A percentile compares a stretch with the other conserved stretches of the same genome.
phyloP scores from a whole-genome alignment of 768 basidiomycete species.

The Naganishia onofrii region DNA sequence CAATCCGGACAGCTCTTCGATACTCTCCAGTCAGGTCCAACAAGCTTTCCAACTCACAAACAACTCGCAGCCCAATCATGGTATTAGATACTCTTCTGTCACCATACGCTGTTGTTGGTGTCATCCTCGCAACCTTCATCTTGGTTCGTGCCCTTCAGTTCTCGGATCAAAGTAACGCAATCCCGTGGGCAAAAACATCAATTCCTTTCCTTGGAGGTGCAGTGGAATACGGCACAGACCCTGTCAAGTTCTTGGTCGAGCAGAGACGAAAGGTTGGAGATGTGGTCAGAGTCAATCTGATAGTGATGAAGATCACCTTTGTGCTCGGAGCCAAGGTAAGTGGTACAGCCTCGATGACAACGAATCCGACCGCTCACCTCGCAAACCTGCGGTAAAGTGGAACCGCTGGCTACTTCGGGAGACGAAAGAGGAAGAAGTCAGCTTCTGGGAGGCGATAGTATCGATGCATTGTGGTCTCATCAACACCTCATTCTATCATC shows the following conservation, averaged over 20 bases:
- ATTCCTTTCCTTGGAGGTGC: constrained; percentile 19
- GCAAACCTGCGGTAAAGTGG: neutral
- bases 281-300: constrained; percentile 23
- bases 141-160: neutral
- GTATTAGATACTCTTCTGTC: neutral
- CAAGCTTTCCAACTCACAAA: no score
- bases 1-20: no score
- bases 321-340: constrained; percentile 18
- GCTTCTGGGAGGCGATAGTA: constrained; percentile 22
- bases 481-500: constrained; percentile 10
- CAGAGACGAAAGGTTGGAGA: constrained; percentile 10
- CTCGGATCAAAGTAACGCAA: neutral
- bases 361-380: neutral
- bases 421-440: constrained; percentile 18
- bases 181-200: constrained; percentile 17
- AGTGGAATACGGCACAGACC: constrained; percentile 14
- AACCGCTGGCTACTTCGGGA: constrained; percentile 20
- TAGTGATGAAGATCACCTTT: constrained; percentile 21
- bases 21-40: no score
- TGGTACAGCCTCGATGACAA: no score
- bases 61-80: neutral
- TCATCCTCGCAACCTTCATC: neutral
- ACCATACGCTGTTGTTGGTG: neutral
- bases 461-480: constrained; percentile 19
- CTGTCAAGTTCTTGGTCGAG: constrained; percentile 15